Base-by-base conservation (phyloP, 1,139 yeast species). In the Dujonia santamariae region DNA sequence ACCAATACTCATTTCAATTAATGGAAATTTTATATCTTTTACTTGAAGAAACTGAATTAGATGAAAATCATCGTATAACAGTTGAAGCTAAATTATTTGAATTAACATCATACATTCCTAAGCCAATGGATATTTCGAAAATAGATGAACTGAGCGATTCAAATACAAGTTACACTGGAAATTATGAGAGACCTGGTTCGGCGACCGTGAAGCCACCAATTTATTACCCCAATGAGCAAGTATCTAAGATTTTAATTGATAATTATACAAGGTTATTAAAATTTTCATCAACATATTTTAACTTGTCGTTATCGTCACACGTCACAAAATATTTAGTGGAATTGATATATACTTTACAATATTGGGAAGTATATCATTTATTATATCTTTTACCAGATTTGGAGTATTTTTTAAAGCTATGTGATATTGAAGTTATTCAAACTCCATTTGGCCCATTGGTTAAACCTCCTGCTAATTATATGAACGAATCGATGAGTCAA, bases 311-410 rank as follows among this genome's bases (percentile, higher is more conserved):
- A 15, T 50, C 71, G 3, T 54, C 70, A 5, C 67, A 59, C 26
- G 46, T 67, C 14, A 67, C 72, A 11, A 57, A 58, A 34, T 69
- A 52, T 39, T 45, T 63, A 38, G 75, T 69, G 14, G 65, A 61
- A 31, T 41, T 68, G 26, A 51, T 69, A 7, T 67, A 69, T 42
- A 49, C 59, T 7, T 48, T 69, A 15, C 61, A 67, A 37, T 69
- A 67, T 43, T 69, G 75, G 75, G 75, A 69, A 42, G 56, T 67
- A 8, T 67, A 67, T 40, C 75, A 69, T 43, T 50, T 69, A 17
- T 43, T 68, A 7, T 51, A 56, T 31, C 40, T 59, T 16, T 38
- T 67, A 3, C 69, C 72, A 0, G 52, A 58, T 26, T 47, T 69
- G 22, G 60, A 56, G 26, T 50, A 56, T 39, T 64, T 65, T 38